Conservation (phyloP, 768 basidiomycete genomes). For the Pisolithus microcarpus region DNA sequence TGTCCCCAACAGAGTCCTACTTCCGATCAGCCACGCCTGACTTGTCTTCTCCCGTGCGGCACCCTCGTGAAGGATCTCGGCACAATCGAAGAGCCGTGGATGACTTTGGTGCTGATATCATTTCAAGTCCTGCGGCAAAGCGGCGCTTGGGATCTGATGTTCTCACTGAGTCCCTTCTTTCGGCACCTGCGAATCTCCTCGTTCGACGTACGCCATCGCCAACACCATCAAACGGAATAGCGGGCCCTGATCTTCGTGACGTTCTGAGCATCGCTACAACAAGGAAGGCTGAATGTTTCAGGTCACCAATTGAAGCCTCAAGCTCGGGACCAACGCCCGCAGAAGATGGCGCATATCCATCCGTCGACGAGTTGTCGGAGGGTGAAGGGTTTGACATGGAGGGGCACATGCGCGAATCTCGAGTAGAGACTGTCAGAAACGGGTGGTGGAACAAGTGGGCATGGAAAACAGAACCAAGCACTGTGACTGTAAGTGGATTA, state of each 20-base stretch:
- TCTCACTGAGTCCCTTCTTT: background rate
- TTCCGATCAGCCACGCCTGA: constrained; percentile 46
- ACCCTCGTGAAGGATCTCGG: constrained; percentile 16
- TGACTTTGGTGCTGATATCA: constrained; percentile 47
- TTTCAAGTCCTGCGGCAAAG: constrained; percentile 27
- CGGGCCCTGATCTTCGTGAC: constrained; percentile 40
- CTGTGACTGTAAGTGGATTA: constrained; percentile 13
- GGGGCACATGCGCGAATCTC: constrained; percentile 21
- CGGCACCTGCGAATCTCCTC: constrained; percentile 14
- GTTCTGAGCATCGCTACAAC: constrained; percentile 34
- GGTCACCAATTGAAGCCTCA: background rate
- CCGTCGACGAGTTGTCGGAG: constrained; percentile 17
- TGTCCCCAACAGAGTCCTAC: constrained; percentile 59
- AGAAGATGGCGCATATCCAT: constrained; percentile 8
- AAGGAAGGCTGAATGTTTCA: background rate
- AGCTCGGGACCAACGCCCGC: constrained; percentile 29
- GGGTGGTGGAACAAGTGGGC: constrained; percentile 53
- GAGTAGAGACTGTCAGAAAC: constrained; percentile 33
- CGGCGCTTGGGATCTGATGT: constrained; percentile 10
- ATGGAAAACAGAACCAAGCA: constrained; percentile 18
- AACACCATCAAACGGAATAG: constrained; percentile 9
- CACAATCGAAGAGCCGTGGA: constrained; percentile 12
- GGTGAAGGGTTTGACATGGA: constrained; percentile 21
- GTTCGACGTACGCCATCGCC: constrained; percentile 25
- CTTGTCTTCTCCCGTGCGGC: constrained; percentile 56